phyloP scores from a whole-genome alignment of 129 eudicot species.

The Tanacetum coccineum region DNA sequence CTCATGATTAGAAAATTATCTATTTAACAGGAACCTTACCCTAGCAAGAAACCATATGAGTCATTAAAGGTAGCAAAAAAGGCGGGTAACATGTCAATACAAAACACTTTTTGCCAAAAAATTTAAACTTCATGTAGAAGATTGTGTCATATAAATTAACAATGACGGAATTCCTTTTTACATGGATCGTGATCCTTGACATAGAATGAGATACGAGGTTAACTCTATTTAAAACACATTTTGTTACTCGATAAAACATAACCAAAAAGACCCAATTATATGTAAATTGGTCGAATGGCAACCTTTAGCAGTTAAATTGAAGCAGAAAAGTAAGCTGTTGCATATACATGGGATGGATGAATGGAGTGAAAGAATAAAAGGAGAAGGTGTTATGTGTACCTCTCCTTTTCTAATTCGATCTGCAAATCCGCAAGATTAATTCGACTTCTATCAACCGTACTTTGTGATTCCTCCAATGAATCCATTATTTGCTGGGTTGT shows the following conservation, averaged over 20 bases:
- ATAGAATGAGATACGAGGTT: too few relatives aligned
- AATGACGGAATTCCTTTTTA: background rate
- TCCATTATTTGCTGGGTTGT: conserved; percentile 50
- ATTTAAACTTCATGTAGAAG: too few relatives aligned
- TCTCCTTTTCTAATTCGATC: conserved; percentile 72
- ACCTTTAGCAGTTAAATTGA: too few relatives aligned
- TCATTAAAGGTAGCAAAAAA: too few relatives aligned
- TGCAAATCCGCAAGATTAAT: conserved; percentile 53
- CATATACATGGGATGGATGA: conserved; percentile 2
- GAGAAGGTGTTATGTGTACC: conserved; percentile 38
- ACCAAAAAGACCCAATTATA: background rate
- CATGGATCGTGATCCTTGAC: too few relatives aligned
- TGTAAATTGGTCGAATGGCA: background rate
- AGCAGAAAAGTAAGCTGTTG: background rate
- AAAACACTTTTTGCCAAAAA: too few relatives aligned
- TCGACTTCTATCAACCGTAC: conserved; percentile 56
- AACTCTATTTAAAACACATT: too few relatives aligned
- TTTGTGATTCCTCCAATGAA: conserved; percentile 70
- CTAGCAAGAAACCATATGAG: too few relatives aligned
- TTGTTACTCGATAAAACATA: background rate
- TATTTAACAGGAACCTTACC: too few relatives aligned
- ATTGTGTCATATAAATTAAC: background rate
- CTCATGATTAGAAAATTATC: too few relatives aligned
- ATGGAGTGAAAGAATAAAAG: background rate
- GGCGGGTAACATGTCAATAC: too few relatives aligned